These are phyloP conservation scores for Penicillium flavigenum DNA, from an alignment of 495 filamentous ascomycete species.

Conservation along the genomic window DNA sequence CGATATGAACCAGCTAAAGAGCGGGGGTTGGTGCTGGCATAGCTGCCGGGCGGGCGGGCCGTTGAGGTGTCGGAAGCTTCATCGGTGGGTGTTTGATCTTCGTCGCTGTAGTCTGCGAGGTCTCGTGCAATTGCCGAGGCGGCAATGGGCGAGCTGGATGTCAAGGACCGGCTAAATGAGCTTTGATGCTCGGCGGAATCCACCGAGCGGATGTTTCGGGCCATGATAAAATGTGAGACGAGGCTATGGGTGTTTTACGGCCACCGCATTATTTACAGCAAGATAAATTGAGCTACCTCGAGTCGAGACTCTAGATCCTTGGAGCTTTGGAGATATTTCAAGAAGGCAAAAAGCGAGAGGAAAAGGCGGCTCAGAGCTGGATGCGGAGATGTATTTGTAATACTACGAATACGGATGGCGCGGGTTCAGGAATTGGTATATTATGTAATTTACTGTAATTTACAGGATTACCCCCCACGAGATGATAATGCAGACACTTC, in stretches of 20 bases:
- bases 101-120: conserved; percentile 57
- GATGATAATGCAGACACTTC: background rate
- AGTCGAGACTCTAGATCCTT: background rate
- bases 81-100: conserved; percentile 45
- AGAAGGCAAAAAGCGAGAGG: conserved; percentile 5
- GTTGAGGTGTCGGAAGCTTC: conserved; percentile 51
- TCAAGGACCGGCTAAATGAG: conserved; percentile 42
- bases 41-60: conserved; percentile 41
- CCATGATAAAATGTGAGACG: conserved; percentile 19
- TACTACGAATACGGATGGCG: background rate
- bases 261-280: conserved; percentile 17
- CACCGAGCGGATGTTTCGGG: conserved; percentile 25
- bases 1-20: conserved; percentile 70
- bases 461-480: background rate
- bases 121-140: conserved; percentile 70
- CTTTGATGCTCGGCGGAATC: conserved; percentile 27
- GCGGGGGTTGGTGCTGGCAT: conserved; percentile 38
- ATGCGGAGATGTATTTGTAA: background rate
- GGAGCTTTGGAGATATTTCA: background rate
- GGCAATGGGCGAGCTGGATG: conserved; percentile 62
- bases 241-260: conserved; percentile 4
- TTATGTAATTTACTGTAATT: background rate
- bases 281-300: background rate
- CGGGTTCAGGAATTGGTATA: background rate
- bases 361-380: conserved; percentile 12